Conservation (phyloP, 106 monocot species). For the Phalaenopsis equestris region DNA sequence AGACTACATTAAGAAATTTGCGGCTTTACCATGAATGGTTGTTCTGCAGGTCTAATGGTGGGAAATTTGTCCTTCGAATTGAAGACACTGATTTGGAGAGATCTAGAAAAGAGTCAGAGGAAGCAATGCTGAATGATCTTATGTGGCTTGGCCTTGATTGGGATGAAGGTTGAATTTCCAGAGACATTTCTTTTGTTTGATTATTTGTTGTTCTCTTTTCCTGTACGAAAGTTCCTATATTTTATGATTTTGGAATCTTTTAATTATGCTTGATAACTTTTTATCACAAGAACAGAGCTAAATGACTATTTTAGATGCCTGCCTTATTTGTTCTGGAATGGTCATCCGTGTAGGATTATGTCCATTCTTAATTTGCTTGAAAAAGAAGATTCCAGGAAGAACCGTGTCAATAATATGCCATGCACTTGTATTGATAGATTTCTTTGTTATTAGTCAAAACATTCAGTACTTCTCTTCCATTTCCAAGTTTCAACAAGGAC, state of each 20-base stretch:
- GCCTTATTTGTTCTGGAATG: background rate
- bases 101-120: slow-evolving; percentile 69
- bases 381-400: background rate
- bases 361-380: background rate
- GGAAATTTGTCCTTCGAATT: slow-evolving; percentile 61
- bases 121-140: slow-evolving; percentile 56
- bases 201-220: background rate
- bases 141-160: slow-evolving; percentile 82
- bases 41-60: slow-evolving; percentile 56
- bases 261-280: background rate
- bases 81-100: slow-evolving; percentile 78
- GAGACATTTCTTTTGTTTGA: background rate
- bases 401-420: background rate
- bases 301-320: background rate
- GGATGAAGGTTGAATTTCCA: slow-evolving; percentile 54
- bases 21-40: background rate
- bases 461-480: background rate
- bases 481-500: background rate
- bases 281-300: background rate
- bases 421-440: background rate
- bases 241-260: background rate
- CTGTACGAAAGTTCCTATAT: background rate
- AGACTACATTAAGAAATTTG: background rate
- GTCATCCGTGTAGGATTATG: background rate
- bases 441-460: background rate